These are phyloP conservation scores for Aplosporella prunicola DNA, from an alignment of 2,329 filamentous ascomycete genomes.

Conservation along the genomic window DNA sequence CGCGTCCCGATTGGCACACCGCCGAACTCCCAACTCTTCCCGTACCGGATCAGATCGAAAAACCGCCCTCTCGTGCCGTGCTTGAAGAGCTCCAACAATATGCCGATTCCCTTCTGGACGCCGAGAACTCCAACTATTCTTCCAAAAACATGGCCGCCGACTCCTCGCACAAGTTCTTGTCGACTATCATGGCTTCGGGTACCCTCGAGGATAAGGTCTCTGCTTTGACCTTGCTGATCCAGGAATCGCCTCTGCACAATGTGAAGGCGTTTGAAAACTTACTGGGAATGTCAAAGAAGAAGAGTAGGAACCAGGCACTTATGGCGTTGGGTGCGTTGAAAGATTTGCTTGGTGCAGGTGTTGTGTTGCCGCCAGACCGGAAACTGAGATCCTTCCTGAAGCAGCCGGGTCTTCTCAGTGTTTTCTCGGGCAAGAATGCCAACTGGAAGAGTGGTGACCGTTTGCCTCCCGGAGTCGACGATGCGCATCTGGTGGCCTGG, in stretches of 20 bases:
- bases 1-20: conserved; percentile 60
- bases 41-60: conserved; percentile 34
- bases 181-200: conserved; percentile 92
- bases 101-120: conserved; percentile 64
- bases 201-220: conserved; percentile 96
- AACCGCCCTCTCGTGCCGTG: conserved; percentile 40
- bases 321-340: conserved; percentile 88
- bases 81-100: conserved; percentile 56
- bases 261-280: conserved; percentile 80
- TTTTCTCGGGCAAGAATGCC: conserved; percentile 53
- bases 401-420: conserved; percentile 66
- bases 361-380: conserved; percentile 71
- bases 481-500: conserved; percentile 76
- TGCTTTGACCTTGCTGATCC: conserved; percentile 82
- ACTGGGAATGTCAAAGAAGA: conserved; percentile 76
- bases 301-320: conserved; percentile 84
- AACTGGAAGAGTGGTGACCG: conserved; percentile 61
- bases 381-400: conserved; percentile 70
- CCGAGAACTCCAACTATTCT: conserved; percentile 67
- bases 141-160: conserved; percentile 63
- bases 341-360: conserved; percentile 84
- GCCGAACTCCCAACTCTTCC: conserved; percentile 47
- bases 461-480: conserved; percentile 64
- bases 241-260: conserved; percentile 93
- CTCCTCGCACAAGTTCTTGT: conserved; percentile 90